Base-by-base conservation (phyloP, 176 grass and related monocot species). In the Oryza nivara region DNA sequence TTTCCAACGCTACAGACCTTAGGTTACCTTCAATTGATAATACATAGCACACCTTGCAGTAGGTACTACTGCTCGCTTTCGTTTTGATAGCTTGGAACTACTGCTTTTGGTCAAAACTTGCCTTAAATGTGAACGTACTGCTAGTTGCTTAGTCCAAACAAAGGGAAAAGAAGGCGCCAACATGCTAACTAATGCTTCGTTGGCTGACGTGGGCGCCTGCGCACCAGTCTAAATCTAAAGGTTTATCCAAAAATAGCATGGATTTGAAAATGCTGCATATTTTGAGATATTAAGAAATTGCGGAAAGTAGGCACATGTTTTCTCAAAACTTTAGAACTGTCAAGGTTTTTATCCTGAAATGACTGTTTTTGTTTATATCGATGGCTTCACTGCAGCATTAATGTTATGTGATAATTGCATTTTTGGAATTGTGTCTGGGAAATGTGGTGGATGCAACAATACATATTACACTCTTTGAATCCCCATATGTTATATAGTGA, bases 21-120 rank as follows among this genome's bases (percentile, higher is more conserved):
- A 20, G 20, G 23, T 83, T 73, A 1, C 1, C 44, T 11, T 64
- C 71, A 41, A 44, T 83, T 83, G 61, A 23, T 73, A 46, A 80
- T 30, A 32, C 14, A 48, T 74, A 16, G 14, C 10, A 17, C 9
- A n/a, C 4, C 8, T 35, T 35, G 35, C 22, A 15, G 12, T 65
- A 44, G 12, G 65, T 38, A 9, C 0, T 38, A 9, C 0, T 67
- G 20, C 35, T 77, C 10, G 40, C 16, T 54, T 87, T 69, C 70
- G 43, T 63, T 23, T 16, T 41, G 4, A 10, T 13, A 64, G 30
- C 11, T 12, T 2, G 20, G 64, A 43, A 36, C 67, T 8, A 32
- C 40, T 14, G 12, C 52, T 51, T 51, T 28, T 30, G 3, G 7
- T 15, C 16, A 19, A 26, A 22, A 72, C 34, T 22, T 65, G 0